These are phyloP conservation scores for Fonsecaea multimorphosa DNA, from an alignment of 2,329 filamentous ascomycete species.

Conservation along the genomic window DNA sequence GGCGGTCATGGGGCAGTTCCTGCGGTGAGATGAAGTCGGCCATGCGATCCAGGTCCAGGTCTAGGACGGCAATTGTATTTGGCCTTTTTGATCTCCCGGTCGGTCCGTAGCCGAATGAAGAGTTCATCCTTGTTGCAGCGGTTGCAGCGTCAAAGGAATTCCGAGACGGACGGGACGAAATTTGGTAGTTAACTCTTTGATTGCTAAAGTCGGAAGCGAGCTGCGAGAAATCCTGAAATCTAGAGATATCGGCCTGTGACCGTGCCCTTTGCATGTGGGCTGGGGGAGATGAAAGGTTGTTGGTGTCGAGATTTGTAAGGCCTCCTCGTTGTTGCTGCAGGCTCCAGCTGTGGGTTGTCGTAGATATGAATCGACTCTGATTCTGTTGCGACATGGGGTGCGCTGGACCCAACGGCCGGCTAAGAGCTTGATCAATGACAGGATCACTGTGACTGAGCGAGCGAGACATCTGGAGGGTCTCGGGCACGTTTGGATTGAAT, in stretches of 20 bases:
- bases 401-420: background rate
- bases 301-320: background rate
- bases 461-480: slow-evolving; percentile 13
- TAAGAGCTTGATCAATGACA: slow-evolving; percentile 1
- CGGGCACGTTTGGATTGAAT: background rate
- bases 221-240: slow-evolving; percentile 9
- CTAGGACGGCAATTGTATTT: slow-evolving; percentile 26
- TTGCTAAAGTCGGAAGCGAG: slow-evolving; percentile 3
- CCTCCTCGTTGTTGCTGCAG: slow-evolving; percentile 4
- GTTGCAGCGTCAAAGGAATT: background rate
- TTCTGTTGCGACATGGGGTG: background rate
- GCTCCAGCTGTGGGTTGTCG: background rate
- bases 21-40: slow-evolving; percentile 21
- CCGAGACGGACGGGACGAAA: slow-evolving; percentile 3
- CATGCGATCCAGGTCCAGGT: slow-evolving; percentile 19
- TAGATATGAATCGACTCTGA: slow-evolving; percentile 16
- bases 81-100: slow-evolving; percentile 8
- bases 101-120: slow-evolving; percentile 13
- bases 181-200: slow-evolving; percentile 7
- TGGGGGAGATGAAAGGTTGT: background rate
- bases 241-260: slow-evolving; percentile 18
- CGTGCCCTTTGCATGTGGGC: slow-evolving; percentile 16
- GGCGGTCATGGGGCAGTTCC: slow-evolving; percentile 10
- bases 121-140: background rate
- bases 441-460: slow-evolving; percentile 7